Evolutionary conservation across 495 filamentous ascomycete species (phyloP).

Genomic region (Choiromyces venosus): DNA sequence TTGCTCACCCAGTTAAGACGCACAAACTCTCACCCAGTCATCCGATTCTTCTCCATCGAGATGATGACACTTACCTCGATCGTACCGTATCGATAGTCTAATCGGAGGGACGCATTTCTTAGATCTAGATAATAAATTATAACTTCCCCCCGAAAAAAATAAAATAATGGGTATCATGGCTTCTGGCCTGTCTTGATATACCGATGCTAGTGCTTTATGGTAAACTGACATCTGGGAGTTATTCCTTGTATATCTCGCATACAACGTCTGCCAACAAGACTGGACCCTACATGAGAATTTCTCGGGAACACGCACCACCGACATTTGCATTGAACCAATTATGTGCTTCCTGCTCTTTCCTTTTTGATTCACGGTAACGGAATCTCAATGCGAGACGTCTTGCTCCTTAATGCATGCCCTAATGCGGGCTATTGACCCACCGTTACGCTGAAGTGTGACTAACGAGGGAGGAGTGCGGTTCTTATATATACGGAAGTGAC

Average conservation of each 20-base stretch:
- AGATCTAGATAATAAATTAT: neutral
- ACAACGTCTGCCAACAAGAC: neutral
- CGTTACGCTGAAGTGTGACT: neutral
- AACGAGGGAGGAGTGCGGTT: neutral
- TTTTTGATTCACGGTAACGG: neutral
- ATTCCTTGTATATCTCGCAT: neutral
- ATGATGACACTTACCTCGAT: neutral
- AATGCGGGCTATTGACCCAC: neutral
- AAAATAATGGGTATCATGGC: neutral
- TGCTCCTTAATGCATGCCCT: neutral
- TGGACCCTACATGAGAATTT: neutral
- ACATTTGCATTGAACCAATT: neutral
- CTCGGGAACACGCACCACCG: neutral
- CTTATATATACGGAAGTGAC: neutral
- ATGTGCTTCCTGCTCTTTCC: neutral
- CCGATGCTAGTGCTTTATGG: neutral
- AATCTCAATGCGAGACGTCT: neutral
- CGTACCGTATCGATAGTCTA: neutral
- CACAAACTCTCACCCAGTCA: neutral
- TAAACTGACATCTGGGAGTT: neutral
- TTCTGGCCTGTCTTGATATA: neutral
- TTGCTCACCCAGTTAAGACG: constrained; percentile 2
- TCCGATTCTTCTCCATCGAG: neutral
- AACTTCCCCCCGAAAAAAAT: neutral
- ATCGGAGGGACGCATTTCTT: neutral